Base-by-base conservation (phyloP, 306 rosid genomes). In the Prunus davidiana region DNA sequence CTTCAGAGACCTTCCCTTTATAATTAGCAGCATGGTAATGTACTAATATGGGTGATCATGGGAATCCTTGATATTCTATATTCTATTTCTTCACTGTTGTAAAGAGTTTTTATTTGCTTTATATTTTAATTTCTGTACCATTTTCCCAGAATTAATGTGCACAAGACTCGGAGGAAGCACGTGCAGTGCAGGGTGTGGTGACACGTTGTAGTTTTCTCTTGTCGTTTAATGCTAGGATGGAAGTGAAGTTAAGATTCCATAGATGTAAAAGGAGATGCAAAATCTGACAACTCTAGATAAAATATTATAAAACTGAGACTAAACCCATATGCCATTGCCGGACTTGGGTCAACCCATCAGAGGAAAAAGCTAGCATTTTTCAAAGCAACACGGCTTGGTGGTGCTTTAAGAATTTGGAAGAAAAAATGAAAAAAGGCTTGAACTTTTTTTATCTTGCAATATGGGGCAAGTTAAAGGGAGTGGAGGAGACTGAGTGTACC, bases 141-240 rank as follows among this genome's bases (percentile, higher is more conserved):
- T 54, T 79, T 84, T 71, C 56, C 15, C 71, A 71, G 67, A 86
- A 73, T 77, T 76, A 82, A 73, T 72, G 45, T 61, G 86, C 78
- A 80, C 72, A 64, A 62, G 76, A 69, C 78, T 71, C 69, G 78
- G 83, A 77, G 83, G 72, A 80, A 88, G 85, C 93, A 93, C 96
- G 90, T 89, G 98, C 88, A 82, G 69, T 50, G 85, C 80, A 82
- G 70, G 80, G 73, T 62, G 30, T 30, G 78, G 63, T 64, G 80
- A 75, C 83, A 80, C 87, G 60, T 71, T 30, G 71, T 50, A 76
- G 75, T 58, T 80, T 68, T 69, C 79, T 76, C 81, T 89, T 90
- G 97, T 91, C 98, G 91, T 81, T 78, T 91, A 76, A 71, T 88
- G 73, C 64, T 84, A 79, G 73, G 76, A 64, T 71, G 65, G 18